phyloP scores from a whole-genome alignment of 1,284 basidiomycete genomes.

The Ustilago hordei region DNA sequence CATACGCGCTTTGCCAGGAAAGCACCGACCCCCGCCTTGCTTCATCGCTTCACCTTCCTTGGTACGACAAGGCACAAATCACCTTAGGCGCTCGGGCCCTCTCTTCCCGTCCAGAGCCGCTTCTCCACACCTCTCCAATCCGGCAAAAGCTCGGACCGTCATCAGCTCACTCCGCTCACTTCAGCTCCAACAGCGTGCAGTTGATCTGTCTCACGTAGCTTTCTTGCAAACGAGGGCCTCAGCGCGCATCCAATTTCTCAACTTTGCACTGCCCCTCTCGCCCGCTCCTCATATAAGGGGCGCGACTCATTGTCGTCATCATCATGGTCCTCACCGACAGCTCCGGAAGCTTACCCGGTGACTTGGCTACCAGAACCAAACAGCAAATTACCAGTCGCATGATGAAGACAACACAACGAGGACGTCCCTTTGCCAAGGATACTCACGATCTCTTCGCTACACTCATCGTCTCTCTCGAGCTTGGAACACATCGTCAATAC shows the following conservation, averaged over 20 bases:
- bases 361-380: slow-evolving; percentile 52
- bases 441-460: slow-evolving; percentile 98
- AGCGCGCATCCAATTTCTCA: background rate
- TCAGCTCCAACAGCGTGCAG: background rate
- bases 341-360: slow-evolving; percentile 46
- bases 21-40: background rate
- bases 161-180: background rate
- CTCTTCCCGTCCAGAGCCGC: background rate
- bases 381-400: slow-evolving; percentile 66
- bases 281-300: slow-evolving; percentile 17
- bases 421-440: slow-evolving; percentile 74
- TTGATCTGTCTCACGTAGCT: background rate
- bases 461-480: slow-evolving; percentile 89
- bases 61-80: background rate
- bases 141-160: slow-evolving; percentile 11
- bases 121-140: background rate
- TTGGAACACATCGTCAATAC: slow-evolving; percentile 91
- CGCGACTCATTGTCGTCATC: background rate
- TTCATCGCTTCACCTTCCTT: background rate
- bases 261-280: background rate
- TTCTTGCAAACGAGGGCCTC: background rate
- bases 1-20: background rate
- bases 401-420: slow-evolving; percentile 66
- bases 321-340: slow-evolving; percentile 46
- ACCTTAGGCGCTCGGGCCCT: background rate